phyloP scores from a whole-genome alignment of 1,284 basidiomycete species.

The Sanghuangporus weigelae region DNA sequence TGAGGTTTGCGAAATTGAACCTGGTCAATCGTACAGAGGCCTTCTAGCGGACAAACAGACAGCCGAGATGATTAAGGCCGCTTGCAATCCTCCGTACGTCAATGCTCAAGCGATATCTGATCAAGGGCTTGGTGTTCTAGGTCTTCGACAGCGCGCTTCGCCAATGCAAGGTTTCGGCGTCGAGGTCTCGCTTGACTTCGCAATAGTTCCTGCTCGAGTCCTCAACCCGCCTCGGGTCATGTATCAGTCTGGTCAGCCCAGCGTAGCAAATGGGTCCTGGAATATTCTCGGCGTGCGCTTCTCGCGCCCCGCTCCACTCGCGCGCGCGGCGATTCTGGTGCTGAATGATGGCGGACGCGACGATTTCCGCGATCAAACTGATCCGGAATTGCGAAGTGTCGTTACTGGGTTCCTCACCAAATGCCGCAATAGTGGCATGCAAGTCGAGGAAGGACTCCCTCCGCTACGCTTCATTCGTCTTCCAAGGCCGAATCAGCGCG shows the following conservation, averaged over 20 bases:
- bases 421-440: constrained; percentile 11
- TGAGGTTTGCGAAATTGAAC: constrained; percentile 61
- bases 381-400: constrained; percentile 39
- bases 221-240: constrained; percentile 50
- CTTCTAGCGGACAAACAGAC: constrained; percentile 40
- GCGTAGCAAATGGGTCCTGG: constrained; percentile 54
- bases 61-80: constrained; percentile 14
- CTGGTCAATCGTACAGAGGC: constrained; percentile 48
- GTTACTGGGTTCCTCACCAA: constrained; percentile 8
- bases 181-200: constrained; percentile 49
- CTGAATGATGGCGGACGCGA: constrained; percentile 4
- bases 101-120: constrained; percentile 38
- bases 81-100: constrained; percentile 7
- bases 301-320: constrained; percentile 1
- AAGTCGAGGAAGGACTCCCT: constrained; percentile 42
- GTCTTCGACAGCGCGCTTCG: constrained; percentile 24
- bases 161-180: constrained; percentile 50
- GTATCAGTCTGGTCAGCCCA: constrained; percentile 34
- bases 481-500: constrained; percentile 35
- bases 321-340: constrained; percentile 4
- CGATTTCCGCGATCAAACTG: constrained; percentile 34
- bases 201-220: constrained; percentile 52
- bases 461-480: constrained; percentile 58
- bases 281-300: constrained; percentile 49
- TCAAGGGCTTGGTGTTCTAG: constrained; percentile 51